A percentile compares a stretch with the other conserved stretches of the same genome.
Conservation (phyloP, 1,284 basidiomycete species). For the Puccinia horiana region DNA sequence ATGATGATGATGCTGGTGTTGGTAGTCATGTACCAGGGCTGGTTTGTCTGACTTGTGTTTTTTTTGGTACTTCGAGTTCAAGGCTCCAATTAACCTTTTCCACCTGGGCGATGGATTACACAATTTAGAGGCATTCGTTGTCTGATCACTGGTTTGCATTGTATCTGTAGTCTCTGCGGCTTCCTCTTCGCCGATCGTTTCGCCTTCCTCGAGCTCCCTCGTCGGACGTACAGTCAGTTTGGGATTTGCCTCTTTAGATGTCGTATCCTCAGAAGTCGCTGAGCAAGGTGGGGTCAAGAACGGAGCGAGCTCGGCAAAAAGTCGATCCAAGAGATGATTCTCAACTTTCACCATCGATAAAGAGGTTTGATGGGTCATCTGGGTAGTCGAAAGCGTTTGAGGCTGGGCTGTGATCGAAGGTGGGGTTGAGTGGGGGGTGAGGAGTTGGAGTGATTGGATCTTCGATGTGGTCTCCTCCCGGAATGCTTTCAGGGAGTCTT, state of each 20-base stretch:
- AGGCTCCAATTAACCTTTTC: neutral
- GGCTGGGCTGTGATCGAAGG: neutral
- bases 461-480: neutral
- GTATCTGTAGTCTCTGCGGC: neutral
- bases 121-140: neutral
- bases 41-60: neutral
- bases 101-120: neutral
- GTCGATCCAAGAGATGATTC: slow-evolving; percentile 5
- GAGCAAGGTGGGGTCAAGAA: neutral
- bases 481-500: neutral
- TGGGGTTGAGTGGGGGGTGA: neutral
- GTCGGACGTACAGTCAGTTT: neutral
- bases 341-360: neutral
- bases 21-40: neutral
- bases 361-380: neutral
- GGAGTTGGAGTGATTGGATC: neutral
- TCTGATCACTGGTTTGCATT: neutral
- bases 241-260: neutral
- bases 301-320: neutral
- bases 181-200: neutral
- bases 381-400: neutral
- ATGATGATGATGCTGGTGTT: slow-evolving; percentile 8
- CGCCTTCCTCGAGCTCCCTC: slow-evolving; percentile 10
- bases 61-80: neutral
- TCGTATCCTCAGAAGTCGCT: too few species aligned